A percentile compares a stretch with the other conserved stretches of the same genome.
Evolutionary conservation across 352 stramenopile genomes (phyloP).

Genomic region (Phytophthora citricola): DNA sequence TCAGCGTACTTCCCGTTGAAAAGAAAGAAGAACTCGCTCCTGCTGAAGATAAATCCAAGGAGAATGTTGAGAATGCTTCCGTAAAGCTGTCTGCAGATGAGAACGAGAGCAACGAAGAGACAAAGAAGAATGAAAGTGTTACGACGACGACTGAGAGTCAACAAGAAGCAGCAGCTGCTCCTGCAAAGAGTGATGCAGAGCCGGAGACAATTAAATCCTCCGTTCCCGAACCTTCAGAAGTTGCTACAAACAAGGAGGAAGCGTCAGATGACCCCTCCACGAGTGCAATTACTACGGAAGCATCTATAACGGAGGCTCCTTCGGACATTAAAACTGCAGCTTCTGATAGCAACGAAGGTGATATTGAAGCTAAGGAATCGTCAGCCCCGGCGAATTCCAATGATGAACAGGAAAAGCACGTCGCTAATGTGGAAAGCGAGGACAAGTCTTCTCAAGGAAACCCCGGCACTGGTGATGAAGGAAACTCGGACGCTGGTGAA

Average conservation of each 20-base stretch:
- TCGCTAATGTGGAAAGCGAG: not conserved
- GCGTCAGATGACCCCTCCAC: constrained; percentile 4
- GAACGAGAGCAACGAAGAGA: constrained; percentile 7
- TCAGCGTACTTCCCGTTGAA: not conserved
- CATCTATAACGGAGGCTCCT: constrained; percentile 2
- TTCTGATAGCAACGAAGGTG: constrained; percentile 5
- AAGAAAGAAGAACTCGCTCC: not conserved
- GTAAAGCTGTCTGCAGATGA: not conserved
- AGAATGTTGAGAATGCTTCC: not conserved
- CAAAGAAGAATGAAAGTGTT: constrained; percentile 5
- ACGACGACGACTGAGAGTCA: not conserved
- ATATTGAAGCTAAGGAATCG: constrained; percentile 5
- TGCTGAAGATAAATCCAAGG: constrained; percentile 9
- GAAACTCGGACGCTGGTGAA: not conserved
- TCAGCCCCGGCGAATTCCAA: constrained; percentile 3
- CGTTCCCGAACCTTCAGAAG: not conserved
- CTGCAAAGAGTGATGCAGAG: constrained; percentile 8
- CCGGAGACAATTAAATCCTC: constrained; percentile 5
- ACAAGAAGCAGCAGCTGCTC: not conserved
- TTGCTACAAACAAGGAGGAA: not conserved
- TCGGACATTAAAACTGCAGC: constrained; percentile 4
- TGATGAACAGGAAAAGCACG: not conserved
- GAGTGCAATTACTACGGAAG: constrained; percentile 1
- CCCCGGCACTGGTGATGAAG: constrained; percentile 1
- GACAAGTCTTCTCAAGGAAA: not conserved